Base-by-base conservation (phyloP, 176 grass and related monocot species). In the Carex kokanica region DNA sequence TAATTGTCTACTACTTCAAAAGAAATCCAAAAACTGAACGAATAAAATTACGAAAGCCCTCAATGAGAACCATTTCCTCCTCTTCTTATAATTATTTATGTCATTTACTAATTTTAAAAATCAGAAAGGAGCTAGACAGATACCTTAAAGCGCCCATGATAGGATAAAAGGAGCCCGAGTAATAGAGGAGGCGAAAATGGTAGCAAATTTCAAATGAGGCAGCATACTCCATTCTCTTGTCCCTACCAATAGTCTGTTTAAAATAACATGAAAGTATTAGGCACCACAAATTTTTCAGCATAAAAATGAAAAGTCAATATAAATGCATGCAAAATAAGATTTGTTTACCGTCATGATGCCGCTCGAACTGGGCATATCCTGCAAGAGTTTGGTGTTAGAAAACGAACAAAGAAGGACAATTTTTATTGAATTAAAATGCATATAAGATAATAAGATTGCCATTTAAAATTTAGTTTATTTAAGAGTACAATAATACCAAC, bases 91-190 rank as follows among this genome's bases (percentile, higher is more conserved):
- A 45, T 45, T 45, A 45, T 9, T 9, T 45, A 45, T 45, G 18
- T 21, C 3, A 60, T 40, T 41, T 25, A 67, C 56, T 81, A 9
- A 54, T 80, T 65, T 34, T 34, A 72, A 53, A 23, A 58, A 59
- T 45, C 49, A 45, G 27, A 84, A 29, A 78, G 24, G 49, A 79
- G 49, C 57, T 16, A 64, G 38, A 63, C 24, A n/a, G 45, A 80
- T 59, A 98, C 95, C 92, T 94, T 88, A 98, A 85, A 88, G 95
- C 90, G 17, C 90, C 95, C 95, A 94, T 94, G n/a, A 98, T 93
- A 77, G 95, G 95, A 91, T 91, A 98, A 81, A 93, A 94, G 73
- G 92, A 85, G 9, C 95, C 95, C 36, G 89, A 87, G 86, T 94
- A 92, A 70, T 77, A 98, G 80, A 98, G 92, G 86, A 98, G 90